Evolutionary conservation across 257 asterid genomes (phyloP).

Genomic region (Solanum okadae): DNA sequence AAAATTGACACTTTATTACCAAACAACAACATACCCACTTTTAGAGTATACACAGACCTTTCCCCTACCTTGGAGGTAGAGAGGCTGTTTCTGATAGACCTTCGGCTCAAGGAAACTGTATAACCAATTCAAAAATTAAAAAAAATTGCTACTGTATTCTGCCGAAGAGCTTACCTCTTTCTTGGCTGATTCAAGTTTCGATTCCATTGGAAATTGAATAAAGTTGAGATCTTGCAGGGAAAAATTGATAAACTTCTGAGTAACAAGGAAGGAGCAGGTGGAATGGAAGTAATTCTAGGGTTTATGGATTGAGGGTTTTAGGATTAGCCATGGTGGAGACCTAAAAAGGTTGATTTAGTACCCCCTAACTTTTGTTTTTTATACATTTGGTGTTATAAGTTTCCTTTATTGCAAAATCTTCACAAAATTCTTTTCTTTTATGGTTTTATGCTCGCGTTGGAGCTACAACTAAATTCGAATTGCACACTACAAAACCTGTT

Average conservation of each 20-base stretch:
- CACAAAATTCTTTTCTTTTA: background rate
- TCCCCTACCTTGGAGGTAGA: background rate
- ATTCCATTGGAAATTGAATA: background rate
- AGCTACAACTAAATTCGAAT: too few species aligned
- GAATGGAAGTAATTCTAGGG: background rate
- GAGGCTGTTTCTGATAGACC: background rate
- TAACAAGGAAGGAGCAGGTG: background rate
- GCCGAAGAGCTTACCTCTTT: background rate
- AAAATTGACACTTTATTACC: background rate
- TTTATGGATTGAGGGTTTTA: background rate
- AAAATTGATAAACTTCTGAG: background rate
- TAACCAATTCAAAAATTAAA: background rate
- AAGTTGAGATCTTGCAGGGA: background rate
- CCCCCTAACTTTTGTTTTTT: background rate
- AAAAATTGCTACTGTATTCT: background rate
- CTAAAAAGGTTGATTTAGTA: background rate
- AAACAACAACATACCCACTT: background rate
- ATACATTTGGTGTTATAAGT: background rate
- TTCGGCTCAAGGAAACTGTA: background rate
- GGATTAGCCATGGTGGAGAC: background rate
- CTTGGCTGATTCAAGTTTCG: background rate
- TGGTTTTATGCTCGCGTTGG: accelerated
- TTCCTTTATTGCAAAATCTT: background rate
- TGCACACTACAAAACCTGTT: accelerated
- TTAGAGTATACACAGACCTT: background rate